phyloP scores from a whole-genome alignment of 768 basidiomycete species.

The Hortiboletus flavorubellus region DNA sequence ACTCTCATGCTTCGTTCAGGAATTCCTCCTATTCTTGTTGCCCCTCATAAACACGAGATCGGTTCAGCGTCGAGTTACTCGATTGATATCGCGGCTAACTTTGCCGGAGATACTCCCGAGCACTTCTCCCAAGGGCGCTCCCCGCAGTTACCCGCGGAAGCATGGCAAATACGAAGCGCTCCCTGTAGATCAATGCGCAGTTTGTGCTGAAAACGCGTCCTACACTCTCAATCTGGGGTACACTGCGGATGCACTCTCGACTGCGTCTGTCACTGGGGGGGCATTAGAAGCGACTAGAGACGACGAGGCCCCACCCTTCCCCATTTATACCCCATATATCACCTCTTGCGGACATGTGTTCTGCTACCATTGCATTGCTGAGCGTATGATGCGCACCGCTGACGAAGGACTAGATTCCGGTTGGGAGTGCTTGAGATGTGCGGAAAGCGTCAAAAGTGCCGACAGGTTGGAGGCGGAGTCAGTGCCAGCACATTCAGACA shows the following conservation, averaged over 20 bases:
- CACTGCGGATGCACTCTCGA: constrained; percentile 45
- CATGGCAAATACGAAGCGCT: constrained; percentile 69
- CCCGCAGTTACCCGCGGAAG: constrained; percentile 13
- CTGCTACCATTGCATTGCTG: constrained; percentile 92
- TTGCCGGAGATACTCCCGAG: constrained; percentile 31
- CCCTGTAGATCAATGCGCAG: constrained; percentile 77
- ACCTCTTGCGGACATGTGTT: constrained; percentile 84
- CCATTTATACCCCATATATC: constrained; percentile 79
- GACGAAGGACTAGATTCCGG: constrained; percentile 54
- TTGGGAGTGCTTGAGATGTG: constrained; percentile 88
- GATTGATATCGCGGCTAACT: constrained; percentile 27
- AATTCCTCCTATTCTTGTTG: constrained; percentile 90
- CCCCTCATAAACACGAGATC: constrained; percentile 75
- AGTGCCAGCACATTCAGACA: constrained; percentile 24
- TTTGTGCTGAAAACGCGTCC: constrained; percentile 79
- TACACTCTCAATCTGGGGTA: constrained; percentile 56
- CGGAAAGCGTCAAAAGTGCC: constrained; percentile 57
- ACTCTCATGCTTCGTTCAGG: constrained; percentile 47
- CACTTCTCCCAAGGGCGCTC: constrained; percentile 20
- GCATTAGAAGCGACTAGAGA: constrained; percentile 14
- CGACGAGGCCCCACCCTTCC: constrained; percentile 49
- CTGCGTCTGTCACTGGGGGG: constrained; percentile 20
- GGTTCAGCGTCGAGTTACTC: constrained; percentile 55
- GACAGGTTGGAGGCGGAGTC: constrained; percentile 46
- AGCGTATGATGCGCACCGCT: constrained; percentile 69